Base-by-base conservation (phyloP, 2,329 filamentous ascomycete species). In the Scedosporium dehoogii region DNA sequence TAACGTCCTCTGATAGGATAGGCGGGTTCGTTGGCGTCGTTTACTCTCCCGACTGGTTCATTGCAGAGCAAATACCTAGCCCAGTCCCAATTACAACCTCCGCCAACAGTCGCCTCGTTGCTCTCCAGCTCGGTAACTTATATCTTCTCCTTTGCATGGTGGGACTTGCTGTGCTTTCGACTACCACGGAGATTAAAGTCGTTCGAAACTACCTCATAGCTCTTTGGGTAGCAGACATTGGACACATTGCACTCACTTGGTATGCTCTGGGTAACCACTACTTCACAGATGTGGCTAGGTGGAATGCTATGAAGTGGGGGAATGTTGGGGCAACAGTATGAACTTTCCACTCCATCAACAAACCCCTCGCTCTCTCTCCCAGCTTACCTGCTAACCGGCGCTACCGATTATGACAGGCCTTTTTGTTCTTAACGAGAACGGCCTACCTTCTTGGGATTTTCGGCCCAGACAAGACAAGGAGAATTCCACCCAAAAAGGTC, bases 241-340 rank as follows among this genome's bases (percentile, higher is more conserved):
- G 85, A 3, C 88, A 91, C 70, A 74, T 91, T 27, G 83, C 78
- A 59, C 78, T 86, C 64, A 88, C 83, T 16, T 73, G 72, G 18
- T 84, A 82, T 68, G 80, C 78, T 6, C 76, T 91, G 65, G 87
- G 85, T 7, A 77, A 76, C 69, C 77, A 82, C 9, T 74, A 74
- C 41, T 78, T 83, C 57, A 65, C 82, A 55, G 79, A 84, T 66
- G 73, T 87, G 10, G 73, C 69, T 4, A 74, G 72, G 23, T 91
- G 88, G 88, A 91, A 90, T 70, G 75, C 81, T 41, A 81, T 88
- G 77, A 82, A 85, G n/a, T 89, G 85, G 84, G 89, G 88, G 2
- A 91, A 91, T 68, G 78, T 92, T 65, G 86, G 81, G 6, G 79
- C 81, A 59, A 90, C 88, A 27, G 81, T 85, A 68, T 74, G 81